These are phyloP conservation scores for Nannochloropsis oceanica DNA, from an alignment of 108 stramenopile species.

Conservation along the genomic window DNA sequence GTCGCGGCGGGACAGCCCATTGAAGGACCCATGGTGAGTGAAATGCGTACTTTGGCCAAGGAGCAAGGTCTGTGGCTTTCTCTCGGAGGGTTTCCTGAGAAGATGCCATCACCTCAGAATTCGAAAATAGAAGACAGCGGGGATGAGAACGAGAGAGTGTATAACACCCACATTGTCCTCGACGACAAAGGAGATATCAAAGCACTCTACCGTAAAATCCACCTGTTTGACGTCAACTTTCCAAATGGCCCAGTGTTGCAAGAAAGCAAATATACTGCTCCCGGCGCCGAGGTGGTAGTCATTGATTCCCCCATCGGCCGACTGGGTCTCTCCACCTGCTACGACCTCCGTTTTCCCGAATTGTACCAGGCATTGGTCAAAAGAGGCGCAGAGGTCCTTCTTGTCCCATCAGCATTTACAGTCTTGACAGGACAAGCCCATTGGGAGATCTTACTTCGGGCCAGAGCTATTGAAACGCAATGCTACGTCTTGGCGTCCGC, in stretches of 20 bases:
- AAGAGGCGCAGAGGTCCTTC: constrained; percentile 56
- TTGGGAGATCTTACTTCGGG: constrained; percentile 67
- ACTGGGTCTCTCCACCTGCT: constrained; percentile 78
- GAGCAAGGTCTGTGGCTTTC: constrained; percentile 32
- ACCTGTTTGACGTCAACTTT: constrained; percentile 83
- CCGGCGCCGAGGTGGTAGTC: constrained; percentile 61
- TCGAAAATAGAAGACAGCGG: not conserved
- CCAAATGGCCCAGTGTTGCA: constrained; percentile 45
- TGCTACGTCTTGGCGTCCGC: constrained; percentile 91
- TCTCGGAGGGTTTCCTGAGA: constrained; percentile 41
- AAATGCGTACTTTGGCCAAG: constrained; percentile 4
- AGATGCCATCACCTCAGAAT: not conserved
- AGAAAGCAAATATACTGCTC: constrained; percentile 61
- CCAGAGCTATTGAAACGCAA: constrained; percentile 87
- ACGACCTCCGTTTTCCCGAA: constrained; percentile 88
- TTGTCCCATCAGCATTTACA: constrained; percentile 85
- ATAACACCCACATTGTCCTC: constrained; percentile 87
- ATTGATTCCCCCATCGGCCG: constrained; percentile 53
- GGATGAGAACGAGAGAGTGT: constrained; percentile 36
- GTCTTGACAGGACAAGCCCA: constrained; percentile 87
- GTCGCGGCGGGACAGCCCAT: not conserved
- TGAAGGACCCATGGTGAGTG: not conserved
- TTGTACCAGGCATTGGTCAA: constrained; percentile 49
- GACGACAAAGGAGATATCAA: constrained; percentile 48
- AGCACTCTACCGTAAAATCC: constrained; percentile 67